A percentile compares a stretch with the other conserved stretches of the same genome.
phyloP scores from a whole-genome alignment of 345 rosid genomes.

The Syzygium grande region DNA sequence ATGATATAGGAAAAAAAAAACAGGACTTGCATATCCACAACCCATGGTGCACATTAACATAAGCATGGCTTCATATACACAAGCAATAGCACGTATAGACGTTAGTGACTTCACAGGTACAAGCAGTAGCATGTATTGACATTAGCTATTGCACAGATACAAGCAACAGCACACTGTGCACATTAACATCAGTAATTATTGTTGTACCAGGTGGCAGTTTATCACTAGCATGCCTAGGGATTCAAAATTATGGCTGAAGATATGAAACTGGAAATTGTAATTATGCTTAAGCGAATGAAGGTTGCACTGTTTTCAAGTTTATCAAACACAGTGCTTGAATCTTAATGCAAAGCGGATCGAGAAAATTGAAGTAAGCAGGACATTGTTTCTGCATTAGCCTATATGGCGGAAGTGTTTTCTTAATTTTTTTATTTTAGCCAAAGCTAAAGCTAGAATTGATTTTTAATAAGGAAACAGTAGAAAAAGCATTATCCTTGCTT shows the following conservation, averaged over 20 bases:
- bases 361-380: neutral
- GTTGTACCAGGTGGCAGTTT: neutral
- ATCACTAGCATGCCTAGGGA: neutral
- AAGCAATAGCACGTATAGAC: neutral
- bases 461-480: neutral
- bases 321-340: neutral
- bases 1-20: neutral
- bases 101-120: neutral
- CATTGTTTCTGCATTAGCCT: neutral
- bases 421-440: neutral
- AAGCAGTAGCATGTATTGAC: neutral
- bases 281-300: neutral
- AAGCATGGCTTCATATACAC: neutral
- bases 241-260: neutral
- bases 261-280: neutral
- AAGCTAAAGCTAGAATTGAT: neutral
- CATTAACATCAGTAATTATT: neutral
- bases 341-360: neutral
- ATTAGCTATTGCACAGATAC: neutral
- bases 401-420: neutral
- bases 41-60: neutral
- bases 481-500: neutral
- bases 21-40: neutral
- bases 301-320: neutral
- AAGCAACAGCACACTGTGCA: neutral